Conservation (phyloP, 2,329 filamentous ascomycete genomes). For the Metarhizium robertsii region DNA sequence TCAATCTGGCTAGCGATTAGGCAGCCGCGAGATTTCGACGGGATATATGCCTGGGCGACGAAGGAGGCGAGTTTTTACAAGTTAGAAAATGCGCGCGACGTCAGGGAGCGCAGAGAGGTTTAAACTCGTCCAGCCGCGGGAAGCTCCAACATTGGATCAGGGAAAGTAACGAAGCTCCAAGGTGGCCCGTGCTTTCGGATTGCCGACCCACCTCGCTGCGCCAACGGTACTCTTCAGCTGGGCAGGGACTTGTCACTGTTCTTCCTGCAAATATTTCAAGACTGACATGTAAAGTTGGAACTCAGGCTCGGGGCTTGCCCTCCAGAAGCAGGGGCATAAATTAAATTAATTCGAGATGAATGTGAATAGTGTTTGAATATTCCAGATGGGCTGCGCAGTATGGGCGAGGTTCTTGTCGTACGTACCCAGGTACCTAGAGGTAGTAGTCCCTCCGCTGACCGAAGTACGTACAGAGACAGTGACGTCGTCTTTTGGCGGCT, state of each 20-base stretch:
- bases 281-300: too few species aligned
- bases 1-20: neutral
- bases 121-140: conserved; percentile 1
- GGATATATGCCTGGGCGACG: neutral
- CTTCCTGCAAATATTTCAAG: neutral
- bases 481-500: too few species aligned
- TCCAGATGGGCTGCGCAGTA: too few species aligned
- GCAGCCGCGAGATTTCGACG: neutral
- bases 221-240: neutral
- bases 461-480: neutral
- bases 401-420: too few species aligned
- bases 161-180: neutral
- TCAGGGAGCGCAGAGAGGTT: neutral
- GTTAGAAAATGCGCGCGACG: neutral
- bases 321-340: too few species aligned
- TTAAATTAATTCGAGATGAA: too few species aligned
- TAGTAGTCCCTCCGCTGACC: too few species aligned
- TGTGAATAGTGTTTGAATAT: too few species aligned
- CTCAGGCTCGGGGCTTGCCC: neutral
- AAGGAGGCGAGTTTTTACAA: neutral
- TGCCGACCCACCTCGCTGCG: neutral
- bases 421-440: too few species aligned
- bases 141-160: conserved; percentile 1
- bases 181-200: neutral
- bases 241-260: neutral